phyloP scores from a whole-genome alignment of 2,329 filamentous ascomycete species.

The Botryotinia narcissicola region DNA sequence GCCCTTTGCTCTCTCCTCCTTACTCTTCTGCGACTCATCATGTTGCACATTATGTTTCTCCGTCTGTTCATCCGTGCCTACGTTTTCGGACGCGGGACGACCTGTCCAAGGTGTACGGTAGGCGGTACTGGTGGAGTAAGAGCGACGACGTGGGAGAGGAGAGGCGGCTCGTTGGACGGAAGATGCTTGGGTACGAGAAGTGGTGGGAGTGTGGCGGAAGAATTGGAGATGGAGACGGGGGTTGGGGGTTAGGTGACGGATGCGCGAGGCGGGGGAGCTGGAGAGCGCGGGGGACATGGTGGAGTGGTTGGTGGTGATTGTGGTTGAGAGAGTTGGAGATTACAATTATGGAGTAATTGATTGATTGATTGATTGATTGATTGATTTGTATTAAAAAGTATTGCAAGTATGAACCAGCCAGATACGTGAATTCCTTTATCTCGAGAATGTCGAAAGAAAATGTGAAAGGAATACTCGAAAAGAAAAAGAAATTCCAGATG shows the following conservation, averaged over 20 bases:
- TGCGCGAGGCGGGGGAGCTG: background rate
- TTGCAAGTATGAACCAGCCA: background rate
- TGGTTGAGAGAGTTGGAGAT: background rate
- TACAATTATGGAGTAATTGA: background rate
- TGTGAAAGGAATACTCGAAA: background rate
- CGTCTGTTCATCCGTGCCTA: background rate
- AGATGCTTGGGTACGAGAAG: background rate
- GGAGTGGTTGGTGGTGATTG: background rate
- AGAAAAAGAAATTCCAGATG: background rate
- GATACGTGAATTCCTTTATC: no score
- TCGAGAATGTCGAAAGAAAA: background rate
- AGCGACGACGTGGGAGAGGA: background rate
- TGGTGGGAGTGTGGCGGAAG: background rate
- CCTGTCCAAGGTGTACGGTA: background rate
- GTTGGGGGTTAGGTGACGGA: conserved; percentile 8
- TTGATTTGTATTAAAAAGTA: background rate
- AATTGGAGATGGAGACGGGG: conserved; percentile 8
- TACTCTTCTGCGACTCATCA: background rate
- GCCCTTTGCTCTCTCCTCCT: background rate
- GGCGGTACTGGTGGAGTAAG: background rate
- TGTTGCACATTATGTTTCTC: conserved; percentile 9
- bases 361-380: background rate
- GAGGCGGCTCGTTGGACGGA: background rate
- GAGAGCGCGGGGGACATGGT: background rate
- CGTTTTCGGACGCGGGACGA: background rate